Evolutionary conservation across 2,329 filamentous ascomycete genomes (phyloP).

Genomic region (Tolypocladium sp.): DNA sequence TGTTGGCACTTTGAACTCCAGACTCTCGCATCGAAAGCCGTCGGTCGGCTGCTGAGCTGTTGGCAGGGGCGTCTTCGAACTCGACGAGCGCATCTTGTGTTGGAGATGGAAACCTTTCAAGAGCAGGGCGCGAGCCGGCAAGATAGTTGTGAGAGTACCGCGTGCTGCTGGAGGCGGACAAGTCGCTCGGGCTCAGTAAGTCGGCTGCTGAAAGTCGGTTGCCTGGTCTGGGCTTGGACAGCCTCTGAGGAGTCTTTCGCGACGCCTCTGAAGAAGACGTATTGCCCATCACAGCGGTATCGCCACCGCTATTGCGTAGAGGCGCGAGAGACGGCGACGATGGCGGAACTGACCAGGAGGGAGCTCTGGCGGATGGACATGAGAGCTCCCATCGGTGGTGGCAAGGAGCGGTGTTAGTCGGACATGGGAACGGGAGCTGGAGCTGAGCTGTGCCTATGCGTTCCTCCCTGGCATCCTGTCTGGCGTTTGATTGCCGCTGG

Average conservation of each 20-base stretch:
- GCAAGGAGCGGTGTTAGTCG: not conserved
- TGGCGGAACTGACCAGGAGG: not conserved
- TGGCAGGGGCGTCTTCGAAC: not conserved
- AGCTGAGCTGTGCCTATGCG: not conserved
- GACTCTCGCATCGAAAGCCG: not conserved
- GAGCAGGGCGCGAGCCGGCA: conserved; percentile 13
- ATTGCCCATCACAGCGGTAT: conserved; percentile 36
- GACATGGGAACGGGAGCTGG: not conserved
- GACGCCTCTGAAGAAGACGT: conserved; percentile 35
- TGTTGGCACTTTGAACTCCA: not conserved
- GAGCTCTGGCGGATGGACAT: not conserved
- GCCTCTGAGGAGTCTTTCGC: conserved; percentile 32
- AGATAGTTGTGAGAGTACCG: conserved; percentile 22
- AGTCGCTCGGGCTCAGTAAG: conserved; percentile 18
- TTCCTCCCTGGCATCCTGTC: not conserved
- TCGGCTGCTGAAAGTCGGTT: conserved; percentile 30
- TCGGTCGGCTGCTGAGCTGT: not conserved
- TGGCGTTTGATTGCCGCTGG: not conserved
- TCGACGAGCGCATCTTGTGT: not conserved
- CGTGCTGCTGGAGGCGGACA: conserved; percentile 6
- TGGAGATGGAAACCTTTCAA: not conserved
- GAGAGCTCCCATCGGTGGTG: not conserved
- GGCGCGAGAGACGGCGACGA: not conserved
- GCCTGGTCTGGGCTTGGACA: conserved; percentile 40
- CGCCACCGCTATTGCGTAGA: not conserved